These are phyloP conservation scores for Simplicillium sp. DNA, from an alignment of 2,329 filamentous ascomycete species.

Conservation along the genomic window DNA sequence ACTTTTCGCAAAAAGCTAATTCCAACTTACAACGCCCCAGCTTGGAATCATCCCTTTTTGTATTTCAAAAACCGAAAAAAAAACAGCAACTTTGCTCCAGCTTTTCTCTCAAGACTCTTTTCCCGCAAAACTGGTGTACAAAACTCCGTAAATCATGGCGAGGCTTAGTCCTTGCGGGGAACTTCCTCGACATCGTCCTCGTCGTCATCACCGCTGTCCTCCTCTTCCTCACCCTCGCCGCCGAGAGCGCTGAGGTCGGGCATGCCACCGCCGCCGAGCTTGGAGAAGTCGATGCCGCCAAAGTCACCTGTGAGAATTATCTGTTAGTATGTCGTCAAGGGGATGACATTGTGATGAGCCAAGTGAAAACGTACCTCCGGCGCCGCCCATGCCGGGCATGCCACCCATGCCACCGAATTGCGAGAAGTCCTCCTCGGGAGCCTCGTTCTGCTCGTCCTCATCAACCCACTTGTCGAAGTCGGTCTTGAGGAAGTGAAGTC, in stretches of 20 bases:
- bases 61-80: conserved; percentile 2
- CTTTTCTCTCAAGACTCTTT: conserved; percentile 1
- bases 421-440: conserved; percentile 68
- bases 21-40: background rate
- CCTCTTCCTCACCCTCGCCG: conserved; percentile 31
- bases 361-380: conserved; percentile 13
- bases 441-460: conserved; percentile 95
- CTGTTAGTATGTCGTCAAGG: background rate
- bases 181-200: conserved; percentile 57
- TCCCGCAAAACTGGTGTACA: background rate
- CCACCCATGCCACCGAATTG: conserved; percentile 57
- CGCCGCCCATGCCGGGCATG: conserved; percentile 52
- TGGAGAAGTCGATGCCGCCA: conserved; percentile 78
- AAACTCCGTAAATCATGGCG: too few species aligned
- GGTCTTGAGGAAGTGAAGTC: conserved; percentile 93
- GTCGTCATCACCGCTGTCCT: conserved; percentile 46
- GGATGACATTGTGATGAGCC: background rate
- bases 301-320: conserved; percentile 47
- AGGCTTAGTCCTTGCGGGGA: conserved; percentile 19
- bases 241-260: conserved; percentile 21
- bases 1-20: background rate
- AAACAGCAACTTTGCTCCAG: too few species aligned
- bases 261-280: conserved; percentile 52
- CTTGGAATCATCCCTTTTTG: conserved; percentile 1
- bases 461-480: conserved; percentile 99